phyloP scores from a whole-genome alignment of 2,329 filamentous ascomycete species.

The Botrytis deweyae region DNA sequence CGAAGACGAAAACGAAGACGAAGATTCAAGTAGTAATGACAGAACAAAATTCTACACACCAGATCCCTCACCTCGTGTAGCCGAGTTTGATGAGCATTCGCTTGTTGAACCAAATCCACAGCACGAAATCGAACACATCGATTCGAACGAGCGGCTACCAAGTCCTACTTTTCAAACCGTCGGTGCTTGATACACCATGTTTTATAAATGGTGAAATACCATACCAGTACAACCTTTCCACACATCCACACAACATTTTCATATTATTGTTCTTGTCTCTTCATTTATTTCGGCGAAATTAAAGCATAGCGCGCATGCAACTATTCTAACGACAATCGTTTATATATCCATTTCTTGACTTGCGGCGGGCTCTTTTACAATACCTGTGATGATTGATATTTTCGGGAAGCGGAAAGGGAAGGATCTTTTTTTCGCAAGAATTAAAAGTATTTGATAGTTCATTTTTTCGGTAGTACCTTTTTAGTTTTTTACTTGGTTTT shows the following conservation, averaged over 20 bases:
- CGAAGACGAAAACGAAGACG: slow-evolving; percentile 36
- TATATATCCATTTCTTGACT: slow-evolving; percentile 23
- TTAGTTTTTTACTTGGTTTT: neutral
- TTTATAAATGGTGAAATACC: neutral
- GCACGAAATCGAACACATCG: neutral
- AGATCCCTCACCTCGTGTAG: neutral
- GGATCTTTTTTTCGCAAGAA: slow-evolving; percentile 7
- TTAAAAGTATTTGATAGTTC: slow-evolving; percentile 10
- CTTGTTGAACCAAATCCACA: slow-evolving; percentile 5
- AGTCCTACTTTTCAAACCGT: slow-evolving; percentile 11
- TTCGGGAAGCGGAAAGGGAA: slow-evolving; percentile 2
- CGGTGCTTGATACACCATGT: neutral
- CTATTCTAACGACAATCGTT: slow-evolving; percentile 11
- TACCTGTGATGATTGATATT: slow-evolving; percentile 14
- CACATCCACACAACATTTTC: slow-evolving; percentile 6
- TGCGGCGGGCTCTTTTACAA: neutral
- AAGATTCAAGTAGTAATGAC: slow-evolving; percentile 22
- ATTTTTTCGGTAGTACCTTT: slow-evolving; percentile 3
- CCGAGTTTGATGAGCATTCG: slow-evolving; percentile 8
- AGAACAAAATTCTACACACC: slow-evolving; percentile 30
- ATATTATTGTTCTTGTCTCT: slow-evolving; percentile 12
- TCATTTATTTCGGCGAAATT: slow-evolving; percentile 6
- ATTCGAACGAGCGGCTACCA: slow-evolving; percentile 10
- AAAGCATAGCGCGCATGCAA: slow-evolving; percentile 14
- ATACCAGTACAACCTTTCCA: neutral